A percentile compares a stretch with the other conserved stretches of the same genome.
These are phyloP conservation scores for Sugiyamaella grinbergsii DNA, from an alignment of 1,139 yeast species.

Conservation along the genomic window DNA sequence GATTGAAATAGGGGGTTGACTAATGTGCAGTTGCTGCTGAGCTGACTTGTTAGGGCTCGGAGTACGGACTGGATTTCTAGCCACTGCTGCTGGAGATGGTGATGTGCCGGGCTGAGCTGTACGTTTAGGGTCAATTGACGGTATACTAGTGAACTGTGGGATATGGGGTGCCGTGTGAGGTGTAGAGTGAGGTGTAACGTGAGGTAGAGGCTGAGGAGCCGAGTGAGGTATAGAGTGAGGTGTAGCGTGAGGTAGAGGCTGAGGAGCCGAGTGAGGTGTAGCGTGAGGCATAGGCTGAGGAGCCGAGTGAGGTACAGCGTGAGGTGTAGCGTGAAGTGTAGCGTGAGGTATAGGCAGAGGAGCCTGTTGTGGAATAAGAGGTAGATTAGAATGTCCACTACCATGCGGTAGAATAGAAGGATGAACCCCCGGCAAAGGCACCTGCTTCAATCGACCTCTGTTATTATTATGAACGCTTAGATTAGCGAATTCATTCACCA, in stretches of 20 bases:
- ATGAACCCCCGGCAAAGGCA: neutral
- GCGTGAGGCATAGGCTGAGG: conserved; percentile 9
- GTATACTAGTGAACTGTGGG: too few relatives aligned
- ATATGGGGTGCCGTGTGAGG: too few relatives aligned
- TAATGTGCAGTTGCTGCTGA: neutral
- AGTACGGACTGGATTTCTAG: neutral
- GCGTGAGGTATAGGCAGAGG: neutral
- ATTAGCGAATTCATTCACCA: conserved; percentile 6
- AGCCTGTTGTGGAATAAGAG: neutral
- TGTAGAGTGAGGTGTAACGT: too few relatives aligned
- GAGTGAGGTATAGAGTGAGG: too few relatives aligned
- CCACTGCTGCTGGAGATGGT: conserved; percentile 11
- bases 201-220: too few relatives aligned
- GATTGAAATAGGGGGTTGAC: conserved; percentile 3
- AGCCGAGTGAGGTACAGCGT: too few relatives aligned
- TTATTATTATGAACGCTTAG: neutral
- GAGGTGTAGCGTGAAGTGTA: conserved; percentile 1
- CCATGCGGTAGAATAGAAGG: neutral
- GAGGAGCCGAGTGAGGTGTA: neutral
- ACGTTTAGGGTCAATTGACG: too few relatives aligned
- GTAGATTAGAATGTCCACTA: neutral
- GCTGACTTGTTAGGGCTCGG: conserved; percentile 1
- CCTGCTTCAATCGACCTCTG: conserved; percentile 1
- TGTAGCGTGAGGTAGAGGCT: conserved; percentile 12
- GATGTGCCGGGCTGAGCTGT: too few relatives aligned